phyloP scores from a whole-genome alignment of 2,329 filamentous ascomycete genomes.

The Xylariaceae sp. region DNA sequence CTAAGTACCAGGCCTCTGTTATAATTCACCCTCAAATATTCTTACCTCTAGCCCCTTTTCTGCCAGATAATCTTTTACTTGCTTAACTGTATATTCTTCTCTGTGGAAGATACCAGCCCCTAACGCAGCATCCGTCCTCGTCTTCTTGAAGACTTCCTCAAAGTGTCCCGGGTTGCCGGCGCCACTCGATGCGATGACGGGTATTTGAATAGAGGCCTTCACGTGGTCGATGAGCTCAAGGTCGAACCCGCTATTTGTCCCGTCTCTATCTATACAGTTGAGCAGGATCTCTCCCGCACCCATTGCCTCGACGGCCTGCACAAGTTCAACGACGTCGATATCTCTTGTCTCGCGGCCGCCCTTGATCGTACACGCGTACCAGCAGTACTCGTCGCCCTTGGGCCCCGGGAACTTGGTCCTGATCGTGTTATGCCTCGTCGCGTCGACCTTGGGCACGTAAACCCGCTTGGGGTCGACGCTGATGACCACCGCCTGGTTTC shows the following conservation, averaged over 20 bases:
- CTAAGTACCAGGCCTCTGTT: conserved; percentile 9
- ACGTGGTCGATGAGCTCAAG: conserved; percentile 88
- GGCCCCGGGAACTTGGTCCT: conserved; percentile 71
- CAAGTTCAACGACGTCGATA: conserved; percentile 87
- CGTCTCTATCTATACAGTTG: conserved; percentile 97
- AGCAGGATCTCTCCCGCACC: conserved; percentile 91
- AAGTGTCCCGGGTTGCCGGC: conserved; percentile 90
- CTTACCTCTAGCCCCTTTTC: conserved; percentile 76
- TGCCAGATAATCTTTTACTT: conserved; percentile 84
- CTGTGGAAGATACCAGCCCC: conserved; percentile 98
- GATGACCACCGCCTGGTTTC: conserved; percentile 95
- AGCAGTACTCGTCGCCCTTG: conserved; percentile 79
- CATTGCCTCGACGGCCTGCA: conserved; percentile 91
- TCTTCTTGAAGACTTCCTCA: conserved; percentile 83
- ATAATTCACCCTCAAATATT: conserved; percentile 67
- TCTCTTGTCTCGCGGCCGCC: conserved; percentile 93
- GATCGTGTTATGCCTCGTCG: conserved; percentile 73
- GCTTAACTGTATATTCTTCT: conserved; percentile 89
- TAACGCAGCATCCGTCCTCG: conserved; percentile 85
- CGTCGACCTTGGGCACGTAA: conserved; percentile 75
- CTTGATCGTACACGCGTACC: conserved; percentile 98
- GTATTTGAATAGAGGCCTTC: conserved; percentile 84
- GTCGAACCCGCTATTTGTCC: conserved; percentile 92
- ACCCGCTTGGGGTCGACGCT: conserved; percentile 92
- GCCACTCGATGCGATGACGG: conserved; percentile 92